Conservation (phyloP, 148 eudicot species). For the Nepenthes mirabilis region DNA sequence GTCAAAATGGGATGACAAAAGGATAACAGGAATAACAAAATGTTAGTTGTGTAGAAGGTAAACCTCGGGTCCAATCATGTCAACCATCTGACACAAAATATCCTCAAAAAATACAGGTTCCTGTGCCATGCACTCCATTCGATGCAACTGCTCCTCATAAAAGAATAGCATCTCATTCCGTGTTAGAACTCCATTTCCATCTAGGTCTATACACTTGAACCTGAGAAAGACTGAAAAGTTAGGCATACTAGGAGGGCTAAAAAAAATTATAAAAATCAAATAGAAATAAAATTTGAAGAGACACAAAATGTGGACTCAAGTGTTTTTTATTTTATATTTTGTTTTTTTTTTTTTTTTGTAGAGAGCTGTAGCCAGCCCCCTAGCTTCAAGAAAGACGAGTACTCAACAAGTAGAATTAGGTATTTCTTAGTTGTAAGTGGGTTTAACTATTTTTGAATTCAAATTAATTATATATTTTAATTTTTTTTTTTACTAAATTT, state of each 20-base stretch:
- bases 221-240: slow-evolving; percentile 21
- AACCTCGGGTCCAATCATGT: slow-evolving; percentile 94
- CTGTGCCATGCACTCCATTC: slow-evolving; percentile 99
- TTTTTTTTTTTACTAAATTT: too few species aligned
- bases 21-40: neutral
- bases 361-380: too few species aligned
- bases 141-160: slow-evolving; percentile 97
- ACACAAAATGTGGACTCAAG: too few species aligned
- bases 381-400: too few species aligned
- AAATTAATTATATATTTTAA: too few species aligned
- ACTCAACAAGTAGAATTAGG: too few species aligned
- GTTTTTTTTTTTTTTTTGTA: too few species aligned
- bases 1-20: neutral
- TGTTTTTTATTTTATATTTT: too few species aligned
- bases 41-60: slow-evolving; percentile 2
- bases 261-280: too few species aligned
- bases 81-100: slow-evolving; percentile 92
- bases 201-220: slow-evolving; percentile 97
- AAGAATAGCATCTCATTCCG: slow-evolving; percentile 95
- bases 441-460: too few species aligned
- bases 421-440: too few species aligned
- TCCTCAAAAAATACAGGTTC: slow-evolving; percentile 97
- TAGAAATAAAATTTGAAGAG: too few species aligned
- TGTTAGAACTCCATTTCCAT: slow-evolving; percentile 76
- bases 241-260: neutral